These are phyloP conservation scores for Tilletia setariae DNA, from an alignment of 1,284 basidiomycete genomes.

Conservation along the genomic window DNA sequence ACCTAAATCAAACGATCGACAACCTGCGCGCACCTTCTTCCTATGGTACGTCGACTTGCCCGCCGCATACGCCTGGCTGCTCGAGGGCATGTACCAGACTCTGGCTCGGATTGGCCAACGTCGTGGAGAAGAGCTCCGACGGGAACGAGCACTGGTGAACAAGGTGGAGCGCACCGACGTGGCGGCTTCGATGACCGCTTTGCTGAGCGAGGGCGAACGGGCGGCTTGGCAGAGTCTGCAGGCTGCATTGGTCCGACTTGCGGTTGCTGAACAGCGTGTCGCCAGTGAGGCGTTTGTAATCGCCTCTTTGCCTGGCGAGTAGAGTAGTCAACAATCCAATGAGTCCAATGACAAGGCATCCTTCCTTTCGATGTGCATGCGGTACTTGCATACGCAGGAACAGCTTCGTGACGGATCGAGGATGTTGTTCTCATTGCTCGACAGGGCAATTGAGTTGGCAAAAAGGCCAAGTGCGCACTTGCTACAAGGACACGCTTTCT, in stretches of 20 bases:
- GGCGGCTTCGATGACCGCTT: neutral
- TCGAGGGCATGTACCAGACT: slow-evolving; percentile 48
- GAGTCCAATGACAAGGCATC: too few species aligned
- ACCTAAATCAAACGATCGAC: slow-evolving; percentile 49
- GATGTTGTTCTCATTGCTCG: too few species aligned
- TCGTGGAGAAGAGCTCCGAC: slow-evolving; percentile 39
- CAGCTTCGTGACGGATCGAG: too few species aligned
- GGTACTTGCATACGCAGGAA: too few species aligned
- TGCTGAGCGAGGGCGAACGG: slow-evolving; percentile 6
- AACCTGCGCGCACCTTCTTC: slow-evolving; percentile 50
- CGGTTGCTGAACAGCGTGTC: slow-evolving; percentile 11
- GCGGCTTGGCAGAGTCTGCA: neutral
- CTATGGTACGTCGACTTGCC: slow-evolving; percentile 51
- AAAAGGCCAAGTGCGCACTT: too few species aligned
- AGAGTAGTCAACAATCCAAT: too few species aligned
- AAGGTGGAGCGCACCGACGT: slow-evolving; percentile 48
- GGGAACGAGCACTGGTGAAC: slow-evolving; percentile 32
- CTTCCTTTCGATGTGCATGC: too few species aligned
- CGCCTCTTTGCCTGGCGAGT: slow-evolving; percentile 6
- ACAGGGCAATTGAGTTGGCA: too few species aligned
- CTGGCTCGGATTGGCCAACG: slow-evolving; percentile 36
- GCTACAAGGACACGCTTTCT: too few species aligned
- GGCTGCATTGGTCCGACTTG: neutral
- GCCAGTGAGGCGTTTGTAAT: slow-evolving; percentile 5
- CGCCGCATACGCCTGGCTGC: slow-evolving; percentile 45